These are phyloP conservation scores for Mytilinidion resinicola DNA, from an alignment of 495 filamentous ascomycete genomes.

Conservation along the genomic window DNA sequence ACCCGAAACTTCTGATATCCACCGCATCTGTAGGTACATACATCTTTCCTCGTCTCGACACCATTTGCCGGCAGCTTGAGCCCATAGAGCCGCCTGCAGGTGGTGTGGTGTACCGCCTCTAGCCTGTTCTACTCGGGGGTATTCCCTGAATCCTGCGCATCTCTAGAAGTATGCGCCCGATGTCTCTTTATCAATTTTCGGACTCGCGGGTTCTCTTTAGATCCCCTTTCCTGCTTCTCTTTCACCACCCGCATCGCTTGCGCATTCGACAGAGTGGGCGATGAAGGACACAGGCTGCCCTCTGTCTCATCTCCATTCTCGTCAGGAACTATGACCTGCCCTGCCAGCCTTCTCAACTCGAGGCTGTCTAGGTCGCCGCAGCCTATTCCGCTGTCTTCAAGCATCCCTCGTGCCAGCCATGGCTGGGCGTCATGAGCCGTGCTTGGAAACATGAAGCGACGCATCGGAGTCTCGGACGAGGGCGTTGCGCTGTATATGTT, in stretches of 20 bases:
- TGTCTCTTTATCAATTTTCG: too few relatives aligned
- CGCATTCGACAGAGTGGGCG: not conserved
- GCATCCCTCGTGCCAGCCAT: slow-evolving; percentile 12
- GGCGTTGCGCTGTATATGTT: slow-evolving; percentile 18
- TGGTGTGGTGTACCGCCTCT: too few relatives aligned
- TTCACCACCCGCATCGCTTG: not conserved
- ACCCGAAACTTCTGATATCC: too few relatives aligned
- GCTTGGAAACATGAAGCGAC: slow-evolving; percentile 11
- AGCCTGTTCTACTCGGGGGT: too few relatives aligned
- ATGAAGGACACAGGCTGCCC: not conserved
- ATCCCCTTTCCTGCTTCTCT: not conserved
- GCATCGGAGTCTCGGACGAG: slow-evolving; percentile 13
- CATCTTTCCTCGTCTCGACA: too few relatives aligned
- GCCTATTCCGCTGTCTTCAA: slow-evolving; percentile 6
- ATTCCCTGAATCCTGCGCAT: too few relatives aligned
- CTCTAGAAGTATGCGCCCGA: too few relatives aligned
- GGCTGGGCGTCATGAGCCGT: slow-evolving; percentile 17
- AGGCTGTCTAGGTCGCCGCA: slow-evolving; percentile 16
- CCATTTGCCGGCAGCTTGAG: too few relatives aligned
- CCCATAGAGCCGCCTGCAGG: too few relatives aligned
- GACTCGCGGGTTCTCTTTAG: too few relatives aligned
- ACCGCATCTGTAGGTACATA: too few relatives aligned
- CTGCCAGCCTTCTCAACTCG: slow-evolving; percentile 9
- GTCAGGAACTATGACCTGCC: slow-evolving; percentile 7
- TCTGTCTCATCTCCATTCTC: not conserved